Evolutionary conservation across 1,284 basidiomycete genomes (phyloP).

Genomic region (Trichosporon asahii): DNA sequence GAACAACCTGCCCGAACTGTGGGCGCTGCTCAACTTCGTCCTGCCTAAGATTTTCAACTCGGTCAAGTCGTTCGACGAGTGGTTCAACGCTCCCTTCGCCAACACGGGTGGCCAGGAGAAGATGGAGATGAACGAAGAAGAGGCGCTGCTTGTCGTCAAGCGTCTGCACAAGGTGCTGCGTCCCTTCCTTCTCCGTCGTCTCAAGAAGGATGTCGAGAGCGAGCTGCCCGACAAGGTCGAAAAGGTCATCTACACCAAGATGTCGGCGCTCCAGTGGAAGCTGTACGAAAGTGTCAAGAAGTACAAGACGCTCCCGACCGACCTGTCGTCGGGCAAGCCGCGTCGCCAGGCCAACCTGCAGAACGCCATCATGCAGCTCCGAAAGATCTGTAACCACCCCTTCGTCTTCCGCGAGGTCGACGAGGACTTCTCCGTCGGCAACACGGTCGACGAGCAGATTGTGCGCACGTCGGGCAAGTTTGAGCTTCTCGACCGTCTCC

Average conservation of each 20-base stretch:
- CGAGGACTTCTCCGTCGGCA: slow-evolving; percentile 55
- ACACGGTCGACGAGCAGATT: slow-evolving; percentile 75
- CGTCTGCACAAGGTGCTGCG: slow-evolving; percentile 95
- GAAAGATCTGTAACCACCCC: slow-evolving; percentile 98
- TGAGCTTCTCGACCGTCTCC: slow-evolving; percentile 85
- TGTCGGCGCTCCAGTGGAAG: slow-evolving; percentile 91
- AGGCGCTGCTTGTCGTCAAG: slow-evolving; percentile 93
- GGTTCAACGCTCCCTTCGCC: slow-evolving; percentile 99
- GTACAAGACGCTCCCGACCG: slow-evolving; percentile 58
- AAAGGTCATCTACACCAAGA: slow-evolving; percentile 97
- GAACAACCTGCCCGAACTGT: slow-evolving; percentile 97
- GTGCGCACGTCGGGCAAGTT: slow-evolving; percentile 90
- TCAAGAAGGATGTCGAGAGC: slow-evolving; percentile 98
- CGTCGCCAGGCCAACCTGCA: slow-evolving; percentile 59
- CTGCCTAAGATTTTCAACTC: slow-evolving; percentile 99
- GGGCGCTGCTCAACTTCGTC: slow-evolving; percentile 97
- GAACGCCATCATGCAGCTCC: slow-evolving; percentile 98
- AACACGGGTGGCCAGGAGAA: slow-evolving; percentile 91
- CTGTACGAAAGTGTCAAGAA: slow-evolving; percentile 86
- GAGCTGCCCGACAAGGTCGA: slow-evolving; percentile 99
- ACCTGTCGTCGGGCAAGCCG: slow-evolving; percentile 48
- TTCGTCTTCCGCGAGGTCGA: slow-evolving; percentile 96
- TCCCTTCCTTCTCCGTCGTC: slow-evolving; percentile 89
- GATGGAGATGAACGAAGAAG: slow-evolving; percentile 99
- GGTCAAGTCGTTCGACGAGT: slow-evolving; percentile 98